phyloP scores from a whole-genome alignment of 176 grass and related monocot species.

The Thinopyrum elongatum region DNA sequence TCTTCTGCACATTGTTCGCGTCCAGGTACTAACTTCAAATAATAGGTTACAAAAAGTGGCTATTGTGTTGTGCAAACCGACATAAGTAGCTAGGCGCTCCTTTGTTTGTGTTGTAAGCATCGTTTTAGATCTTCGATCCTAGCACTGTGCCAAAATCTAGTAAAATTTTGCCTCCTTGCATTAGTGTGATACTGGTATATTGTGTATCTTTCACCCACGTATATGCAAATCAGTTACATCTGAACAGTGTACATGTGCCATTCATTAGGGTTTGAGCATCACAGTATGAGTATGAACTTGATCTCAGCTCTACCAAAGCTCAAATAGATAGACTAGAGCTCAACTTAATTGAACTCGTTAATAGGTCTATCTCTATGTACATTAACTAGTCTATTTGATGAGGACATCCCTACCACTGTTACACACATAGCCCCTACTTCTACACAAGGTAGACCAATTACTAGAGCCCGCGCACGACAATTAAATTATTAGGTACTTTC shows the following conservation, averaged over 20 bases:
- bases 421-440: too few relatives aligned
- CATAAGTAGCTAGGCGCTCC: neutral
- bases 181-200: slow-evolving; percentile 1
- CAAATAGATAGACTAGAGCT: neutral
- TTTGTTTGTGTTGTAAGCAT: neutral
- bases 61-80: neutral
- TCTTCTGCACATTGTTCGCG: slow-evolving; percentile 7
- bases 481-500: too few relatives aligned
- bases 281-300: neutral
- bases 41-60: neutral
- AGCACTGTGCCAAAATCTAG: neutral
- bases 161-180: neutral
- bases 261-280: neutral
- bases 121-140: neutral
- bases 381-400: neutral
- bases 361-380: slow-evolving; percentile 5
- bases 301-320: neutral
- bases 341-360: neutral
- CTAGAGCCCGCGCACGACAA: too few relatives aligned
- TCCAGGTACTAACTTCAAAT: neutral
- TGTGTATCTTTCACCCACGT: neutral
- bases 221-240: neutral
- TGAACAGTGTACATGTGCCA: neutral
- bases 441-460: too few relatives aligned
- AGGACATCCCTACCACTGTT: too few relatives aligned